Percentiles rank a stretch among this genome's conserved stretches.
Evolutionary conservation across 2,329 filamentous ascomycete genomes (phyloP).

Genomic region (Ascocoryne sarcoides): DNA sequence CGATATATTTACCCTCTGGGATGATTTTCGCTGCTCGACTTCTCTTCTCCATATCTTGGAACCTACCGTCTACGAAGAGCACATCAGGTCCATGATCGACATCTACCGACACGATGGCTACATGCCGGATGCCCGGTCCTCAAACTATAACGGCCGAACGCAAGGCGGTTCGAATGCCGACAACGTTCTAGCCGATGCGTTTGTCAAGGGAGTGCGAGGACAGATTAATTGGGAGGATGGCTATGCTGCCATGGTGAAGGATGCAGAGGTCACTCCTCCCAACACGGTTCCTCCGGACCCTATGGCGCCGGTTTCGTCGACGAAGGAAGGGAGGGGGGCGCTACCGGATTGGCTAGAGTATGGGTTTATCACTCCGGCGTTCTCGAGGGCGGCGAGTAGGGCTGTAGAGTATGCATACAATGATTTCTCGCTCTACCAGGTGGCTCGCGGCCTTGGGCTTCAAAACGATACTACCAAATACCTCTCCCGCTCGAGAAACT

Average conservation of each 20-base stretch:
- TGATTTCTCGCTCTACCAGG: slow-evolving; percentile 57
- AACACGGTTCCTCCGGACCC: slow-evolving; percentile 50
- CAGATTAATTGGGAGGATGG: slow-evolving; percentile 55
- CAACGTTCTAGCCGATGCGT: slow-evolving; percentile 65
- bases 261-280: slow-evolving; percentile 54
- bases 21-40: slow-evolving; percentile 53
- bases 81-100: slow-evolving; percentile 59
- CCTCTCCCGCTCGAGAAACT: slow-evolving; percentile 54
- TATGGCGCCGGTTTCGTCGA: slow-evolving; percentile 46
- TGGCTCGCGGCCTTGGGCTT: slow-evolving; percentile 44
- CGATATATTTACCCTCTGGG: slow-evolving; percentile 65
- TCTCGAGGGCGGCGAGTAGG: slow-evolving; percentile 51
- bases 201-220: slow-evolving; percentile 55
- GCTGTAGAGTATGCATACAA: slow-evolving; percentile 61
- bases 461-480: slow-evolving; percentile 46
- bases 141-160: slow-evolving; percentile 59
- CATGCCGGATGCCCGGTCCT: slow-evolving; percentile 57
- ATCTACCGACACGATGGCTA: slow-evolving; percentile 58
- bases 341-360: slow-evolving; percentile 58
- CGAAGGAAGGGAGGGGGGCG: slow-evolving; percentile 59
- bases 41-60: slow-evolving; percentile 57
- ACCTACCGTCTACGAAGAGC: slow-evolving; percentile 53
- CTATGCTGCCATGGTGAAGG: slow-evolving; percentile 54
- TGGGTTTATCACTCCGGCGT: slow-evolving; percentile 57
- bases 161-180: slow-evolving; percentile 65